phyloP scores from a whole-genome alignment of 106 monocot species.

The Allium cepa region DNA sequence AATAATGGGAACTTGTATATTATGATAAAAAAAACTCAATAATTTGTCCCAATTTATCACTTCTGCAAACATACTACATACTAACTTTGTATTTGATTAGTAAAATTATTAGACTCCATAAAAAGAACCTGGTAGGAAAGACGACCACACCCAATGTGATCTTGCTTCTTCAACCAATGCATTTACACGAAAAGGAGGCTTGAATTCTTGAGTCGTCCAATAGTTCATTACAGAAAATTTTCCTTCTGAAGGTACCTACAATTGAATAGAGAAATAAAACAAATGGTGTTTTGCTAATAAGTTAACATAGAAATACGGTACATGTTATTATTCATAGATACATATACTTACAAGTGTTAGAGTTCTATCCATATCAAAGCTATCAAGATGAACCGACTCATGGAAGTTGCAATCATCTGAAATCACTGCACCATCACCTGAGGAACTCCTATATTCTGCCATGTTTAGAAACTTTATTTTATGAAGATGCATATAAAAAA shows the following conservation, averaged over 20 bases:
- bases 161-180: slow-evolving; percentile 96
- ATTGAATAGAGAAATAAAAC: slow-evolving; percentile 6
- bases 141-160: too few species aligned
- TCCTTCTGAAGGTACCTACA: slow-evolving; percentile 87
- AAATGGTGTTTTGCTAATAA: not conserved
- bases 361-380: slow-evolving; percentile 93
- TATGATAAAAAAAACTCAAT: too few species aligned
- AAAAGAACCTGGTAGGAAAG: too few species aligned
- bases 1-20: too few species aligned
- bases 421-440: too few species aligned
- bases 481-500: too few species aligned
- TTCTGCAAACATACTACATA: too few species aligned
- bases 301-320: too few species aligned
- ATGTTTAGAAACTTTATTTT: not conserved
- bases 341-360: slow-evolving; percentile 59
- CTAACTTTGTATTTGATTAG: too few species aligned
- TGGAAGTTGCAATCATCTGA: slow-evolving; percentile 99
- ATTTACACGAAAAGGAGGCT: slow-evolving; percentile 92
- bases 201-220: slow-evolving; percentile 94
- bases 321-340: not conserved
- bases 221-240: slow-evolving; percentile 99
- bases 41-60: too few species aligned
- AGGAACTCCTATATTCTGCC: slow-evolving; percentile 77
- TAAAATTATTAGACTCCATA: too few species aligned
- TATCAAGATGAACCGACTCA: slow-evolving; percentile 92